Evolutionary conservation across 306 rosid genomes (phyloP), one percentile per base, ranked within the genome.

Genomic region (Astragalus membranaceus): DNA sequence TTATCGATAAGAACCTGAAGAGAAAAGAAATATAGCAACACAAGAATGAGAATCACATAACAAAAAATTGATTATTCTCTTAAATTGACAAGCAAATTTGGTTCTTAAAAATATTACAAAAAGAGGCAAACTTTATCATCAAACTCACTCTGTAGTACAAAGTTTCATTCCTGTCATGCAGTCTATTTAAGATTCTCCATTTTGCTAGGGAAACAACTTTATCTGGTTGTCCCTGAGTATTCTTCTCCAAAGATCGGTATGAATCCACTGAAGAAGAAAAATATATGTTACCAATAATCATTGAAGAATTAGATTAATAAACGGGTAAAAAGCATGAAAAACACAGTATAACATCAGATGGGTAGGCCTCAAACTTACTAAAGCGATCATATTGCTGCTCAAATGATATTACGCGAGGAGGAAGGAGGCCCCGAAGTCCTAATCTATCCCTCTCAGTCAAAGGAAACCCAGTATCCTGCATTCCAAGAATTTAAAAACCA

Each of bases 151-250:
- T 92, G 80, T 89, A 95, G 74, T 95, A 95, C 43, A 95, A 76
- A 67, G 96, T 95, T 82, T 95, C 99, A 15, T 95, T 95, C 80
- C 99, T 86, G 83, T 95, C 99, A 57, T 95, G 99, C 84, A 95
- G 69, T 76, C 99, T 87, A 76, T 95, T 95, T 75, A 95, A 85
- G 70, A 95, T 95, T 87, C 99, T 89, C 99, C 99, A 95, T 78
- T 95, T 95, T 23, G 99, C 89, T 37, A 95, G 72, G 67, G 99
- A 77, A 82, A 95, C 88, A 65, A 87, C 39, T 23, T 81, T 70
- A 12, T 81, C 86, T 10, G 97, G 62, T 72, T 89, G 95, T 69
- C 99, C 92, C 10, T 15, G 74, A 44, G 99, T 95, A 74, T 95
- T 95, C 76, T 87, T 95, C 88, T 87, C 97, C 74, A 95, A 81